Base-by-base conservation (phyloP, 2,329 filamentous ascomycete genomes). In the Ophiocordyceps camponoti-saundersi region DNA sequence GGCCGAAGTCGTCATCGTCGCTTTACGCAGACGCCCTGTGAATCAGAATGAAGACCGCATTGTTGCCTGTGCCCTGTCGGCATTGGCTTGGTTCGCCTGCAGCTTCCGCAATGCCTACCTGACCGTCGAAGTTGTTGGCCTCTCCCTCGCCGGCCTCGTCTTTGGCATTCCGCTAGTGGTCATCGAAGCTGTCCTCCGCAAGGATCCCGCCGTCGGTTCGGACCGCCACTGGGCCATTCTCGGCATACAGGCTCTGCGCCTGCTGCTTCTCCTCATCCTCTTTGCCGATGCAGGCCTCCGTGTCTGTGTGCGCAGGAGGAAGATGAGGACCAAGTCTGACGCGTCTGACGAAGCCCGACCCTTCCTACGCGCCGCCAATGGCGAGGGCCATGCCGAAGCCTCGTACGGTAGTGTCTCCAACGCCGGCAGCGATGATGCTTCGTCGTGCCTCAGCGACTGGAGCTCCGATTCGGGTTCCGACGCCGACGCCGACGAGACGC, bases 1-100 rank as follows among this genome's bases (percentile, higher is more conserved):
- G 8, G 47, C 47, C 26, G 44, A 48, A 44, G 11, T 44, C 3
- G n/a, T 15, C 11, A 23, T 48, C 23, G 41, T 46, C 11, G 26
- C 23, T 4, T 39, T 21, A n/a, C 47, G 44, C 6, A 34, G 43
- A 21, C 8, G 20, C 2, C 11, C 22, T 6, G 16, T 45, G n/a
- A 34, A 16, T 6, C 36, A 48, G 26, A 39, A 42, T 29, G 34
- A 48, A 43, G 34, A 26, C 8, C 46, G 39, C 18, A 34, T 45
- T 26, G 26, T 46, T 10, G 30, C 47, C n/a, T n/a, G 36, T 6
- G 39, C n/a, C 8, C 40, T 43, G 23, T 46, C 22, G 10, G 44
- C 39, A 16, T 26, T 48, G 22, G 44, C 44, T 15, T 48, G 47
- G 47, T 16, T 39, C 30, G 44, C 47, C 36, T 15, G 44, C 20